Evolutionary conservation across 305 asterid species (phyloP).

Genomic region (Fraxinus sp.): DNA sequence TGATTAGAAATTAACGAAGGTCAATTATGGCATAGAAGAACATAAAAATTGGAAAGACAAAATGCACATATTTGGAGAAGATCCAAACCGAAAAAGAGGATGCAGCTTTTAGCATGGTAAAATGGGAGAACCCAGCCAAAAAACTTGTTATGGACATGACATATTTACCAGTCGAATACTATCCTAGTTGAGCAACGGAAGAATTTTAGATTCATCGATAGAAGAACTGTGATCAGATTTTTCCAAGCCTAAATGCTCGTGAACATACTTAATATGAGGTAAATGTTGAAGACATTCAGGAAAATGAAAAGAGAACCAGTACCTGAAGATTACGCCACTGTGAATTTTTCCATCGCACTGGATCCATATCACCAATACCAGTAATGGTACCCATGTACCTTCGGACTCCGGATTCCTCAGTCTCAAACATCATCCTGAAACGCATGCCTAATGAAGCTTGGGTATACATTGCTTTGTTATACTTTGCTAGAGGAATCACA

Average conservation of each 20-base stretch:
- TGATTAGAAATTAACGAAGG: neutral
- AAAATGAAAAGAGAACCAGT: neutral
- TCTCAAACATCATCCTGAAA: slow-evolving; percentile 95
- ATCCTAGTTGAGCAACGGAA: neutral
- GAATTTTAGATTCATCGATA: neutral
- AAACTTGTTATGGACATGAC: neutral
- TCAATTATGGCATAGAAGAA: neutral
- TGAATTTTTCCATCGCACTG: slow-evolving; percentile 85
- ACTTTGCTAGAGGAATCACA: slow-evolving; percentile 89
- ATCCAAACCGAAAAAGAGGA: neutral
- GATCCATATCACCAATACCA: slow-evolving; percentile 76
- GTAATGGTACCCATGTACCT: slow-evolving; percentile 97
- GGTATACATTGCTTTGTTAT: slow-evolving; percentile 84
- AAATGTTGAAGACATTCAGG: neutral
- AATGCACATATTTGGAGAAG: neutral
- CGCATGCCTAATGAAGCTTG: slow-evolving; percentile 87
- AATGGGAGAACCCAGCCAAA: neutral
- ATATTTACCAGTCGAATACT: neutral
- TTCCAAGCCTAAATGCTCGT: neutral
- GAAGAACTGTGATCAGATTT: neutral
- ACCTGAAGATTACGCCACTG: slow-evolving; percentile 99
- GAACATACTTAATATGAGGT: neutral
- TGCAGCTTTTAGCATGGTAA: slow-evolving; percentile 1
- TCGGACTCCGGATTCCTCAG: slow-evolving; percentile 88
- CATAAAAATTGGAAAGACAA: neutral